Conservation (phyloP, 176 grass and related monocot species). For the Dendrocalamus sinicus region DNA sequence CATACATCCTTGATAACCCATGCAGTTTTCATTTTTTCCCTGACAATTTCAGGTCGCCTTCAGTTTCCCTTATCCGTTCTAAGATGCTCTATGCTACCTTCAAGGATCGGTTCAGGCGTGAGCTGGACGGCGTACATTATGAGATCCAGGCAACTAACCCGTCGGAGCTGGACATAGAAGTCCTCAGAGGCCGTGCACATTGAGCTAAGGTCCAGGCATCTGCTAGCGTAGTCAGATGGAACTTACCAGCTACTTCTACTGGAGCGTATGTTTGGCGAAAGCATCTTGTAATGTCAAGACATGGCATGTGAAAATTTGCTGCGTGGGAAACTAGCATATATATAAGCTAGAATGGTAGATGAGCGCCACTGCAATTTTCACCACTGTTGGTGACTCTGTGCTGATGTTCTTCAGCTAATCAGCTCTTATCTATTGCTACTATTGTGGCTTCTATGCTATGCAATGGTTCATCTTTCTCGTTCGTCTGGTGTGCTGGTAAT, state of each 20-base stretch:
- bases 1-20: neutral
- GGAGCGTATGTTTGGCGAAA: neutral
- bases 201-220: neutral
- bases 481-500: neutral
- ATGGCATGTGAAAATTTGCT: neutral
- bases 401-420: neutral
- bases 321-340: neutral
- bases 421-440: neutral
- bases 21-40: neutral
- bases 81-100: conserved; percentile 80
- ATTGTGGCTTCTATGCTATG: neutral
- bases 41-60: conserved; percentile 54
- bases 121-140: conserved; percentile 69
- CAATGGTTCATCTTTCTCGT: neutral
- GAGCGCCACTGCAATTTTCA: neutral
- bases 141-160: conserved; percentile 77
- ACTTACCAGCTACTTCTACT: neutral
- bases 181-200: conserved; percentile 60
- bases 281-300: neutral
- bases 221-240: neutral
- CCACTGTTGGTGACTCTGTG: neutral
- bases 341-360: neutral
- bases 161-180: conserved; percentile 63
- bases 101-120: conserved; percentile 61
- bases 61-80: conserved; percentile 55